Evolutionary conservation across 306 rosid genomes (phyloP).

Genomic region (Vigna radiata): DNA sequence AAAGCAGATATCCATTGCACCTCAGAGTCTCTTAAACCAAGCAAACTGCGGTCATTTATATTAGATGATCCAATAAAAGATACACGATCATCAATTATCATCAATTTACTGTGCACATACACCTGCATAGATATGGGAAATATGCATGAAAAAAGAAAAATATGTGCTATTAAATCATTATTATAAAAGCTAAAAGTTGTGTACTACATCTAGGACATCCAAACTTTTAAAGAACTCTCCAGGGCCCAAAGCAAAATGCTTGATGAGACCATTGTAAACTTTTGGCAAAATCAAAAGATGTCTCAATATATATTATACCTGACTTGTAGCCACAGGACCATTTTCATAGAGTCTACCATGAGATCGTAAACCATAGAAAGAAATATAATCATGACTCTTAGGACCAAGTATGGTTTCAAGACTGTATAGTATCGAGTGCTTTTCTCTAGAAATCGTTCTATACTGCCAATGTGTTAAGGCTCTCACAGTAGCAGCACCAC

Average conservation of each 20-base stretch:
- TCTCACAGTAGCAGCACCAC: slow-evolving; percentile 98
- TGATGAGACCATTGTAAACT: neutral
- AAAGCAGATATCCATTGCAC: slow-evolving; percentile 50
- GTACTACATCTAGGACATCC: slow-evolving; percentile 1
- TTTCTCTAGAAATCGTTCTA: slow-evolving; percentile 90
- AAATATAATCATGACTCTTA: slow-evolving; percentile 82
- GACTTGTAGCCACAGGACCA: slow-evolving; percentile 92
- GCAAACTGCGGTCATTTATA: slow-evolving; percentile 94
- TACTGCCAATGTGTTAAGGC: slow-evolving; percentile 98
- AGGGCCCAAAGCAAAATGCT: neutral
- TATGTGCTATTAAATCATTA: neutral
- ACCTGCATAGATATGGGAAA: slow-evolving; percentile 57
- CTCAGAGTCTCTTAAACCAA: slow-evolving; percentile 97
- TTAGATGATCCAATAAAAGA: slow-evolving; percentile 92
- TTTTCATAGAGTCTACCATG: slow-evolving; percentile 80
- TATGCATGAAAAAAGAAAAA: slow-evolving; percentile 37
- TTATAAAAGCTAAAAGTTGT: slow-evolving; percentile 26
- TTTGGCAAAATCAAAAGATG: neutral
- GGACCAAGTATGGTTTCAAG: slow-evolving; percentile 79
- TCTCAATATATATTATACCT: slow-evolving; percentile 57
- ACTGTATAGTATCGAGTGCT: slow-evolving; percentile 75
- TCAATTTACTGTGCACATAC: slow-evolving; percentile 93
- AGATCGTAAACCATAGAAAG: slow-evolving; percentile 92
- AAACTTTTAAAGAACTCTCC: neutral
- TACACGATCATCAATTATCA: slow-evolving; percentile 85